Evolutionary conservation across 441 rosid species (phyloP).

Genomic region (Manihot esculenta): DNA sequence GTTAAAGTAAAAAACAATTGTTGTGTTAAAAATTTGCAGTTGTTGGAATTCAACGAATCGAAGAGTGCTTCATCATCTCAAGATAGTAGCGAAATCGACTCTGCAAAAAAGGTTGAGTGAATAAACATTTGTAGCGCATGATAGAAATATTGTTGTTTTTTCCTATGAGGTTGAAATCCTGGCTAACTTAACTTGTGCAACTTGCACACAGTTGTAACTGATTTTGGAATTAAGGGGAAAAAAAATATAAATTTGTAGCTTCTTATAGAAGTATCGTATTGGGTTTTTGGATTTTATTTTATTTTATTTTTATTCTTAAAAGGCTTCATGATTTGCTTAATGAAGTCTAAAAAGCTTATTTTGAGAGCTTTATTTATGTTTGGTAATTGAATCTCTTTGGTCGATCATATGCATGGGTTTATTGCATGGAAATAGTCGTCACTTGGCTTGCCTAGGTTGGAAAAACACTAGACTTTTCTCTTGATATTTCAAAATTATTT

Average conservation of each 20-base stretch:
- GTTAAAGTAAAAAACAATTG: no score
- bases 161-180: not conserved
- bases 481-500: no score
- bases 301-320: not conserved
- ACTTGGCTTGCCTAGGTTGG: no score
- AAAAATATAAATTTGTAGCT: slow-evolving; percentile 18
- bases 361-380: no score
- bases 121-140: slow-evolving; percentile 13
- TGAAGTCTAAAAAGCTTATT: not conserved
- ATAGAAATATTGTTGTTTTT: slow-evolving; percentile 10
- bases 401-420: no score
- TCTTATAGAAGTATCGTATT: slow-evolving; percentile 7
- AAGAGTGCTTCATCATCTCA: slow-evolving; percentile 40
- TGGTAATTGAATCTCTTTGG: no score
- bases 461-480: no score
- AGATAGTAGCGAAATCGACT: slow-evolving; percentile 42
- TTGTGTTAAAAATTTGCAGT: no score
- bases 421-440: no score
- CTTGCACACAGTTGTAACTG: slow-evolving; percentile 32
- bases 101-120: slow-evolving; percentile 63
- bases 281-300: not conserved
- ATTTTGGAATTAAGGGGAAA: slow-evolving; percentile 41
- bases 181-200: slow-evolving; percentile 40
- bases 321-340: not conserved
- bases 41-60: slow-evolving; percentile 90